These are phyloP conservation scores for Pythium aristosporum DNA, from an alignment of 352 stramenopile genomes.

Conservation along the genomic window DNA sequence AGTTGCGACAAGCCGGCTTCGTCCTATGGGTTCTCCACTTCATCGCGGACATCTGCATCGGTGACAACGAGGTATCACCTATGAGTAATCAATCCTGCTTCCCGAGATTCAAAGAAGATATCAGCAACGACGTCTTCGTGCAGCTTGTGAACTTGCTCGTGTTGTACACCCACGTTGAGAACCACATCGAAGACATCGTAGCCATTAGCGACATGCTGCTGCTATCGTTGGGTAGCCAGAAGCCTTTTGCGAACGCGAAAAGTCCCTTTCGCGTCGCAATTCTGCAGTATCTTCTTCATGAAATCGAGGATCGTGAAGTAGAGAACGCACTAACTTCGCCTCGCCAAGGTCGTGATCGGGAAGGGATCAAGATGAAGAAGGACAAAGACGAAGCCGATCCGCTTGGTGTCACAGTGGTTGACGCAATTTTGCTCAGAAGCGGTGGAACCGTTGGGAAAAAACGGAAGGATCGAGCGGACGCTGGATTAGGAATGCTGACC, in stretches of 20 bases:
- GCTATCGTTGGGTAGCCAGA: conserved; percentile 38
- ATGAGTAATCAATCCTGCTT: conserved; percentile 52
- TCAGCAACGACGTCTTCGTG: conserved; percentile 47
- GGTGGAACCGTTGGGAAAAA: conserved; percentile 6
- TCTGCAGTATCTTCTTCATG: conserved; percentile 26
- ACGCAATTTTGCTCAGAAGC: conserved; percentile 16
- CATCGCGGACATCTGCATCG: conserved; percentile 50
- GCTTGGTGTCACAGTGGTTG: conserved; percentile 13
- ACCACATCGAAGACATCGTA: conserved; percentile 50
- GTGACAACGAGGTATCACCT: conserved; percentile 32
- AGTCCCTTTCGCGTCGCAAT: conserved; percentile 23
- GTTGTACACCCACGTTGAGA: conserved; percentile 56
- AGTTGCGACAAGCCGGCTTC: conserved; percentile 53
- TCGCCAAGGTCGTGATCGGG: background rate
- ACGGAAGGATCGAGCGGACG: conserved; percentile 21
- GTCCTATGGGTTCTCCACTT: conserved; percentile 60
- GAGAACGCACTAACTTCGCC: background rate
- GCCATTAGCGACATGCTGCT: conserved; percentile 45
- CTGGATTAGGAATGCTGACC: background rate
- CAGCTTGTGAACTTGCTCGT: conserved; percentile 41
- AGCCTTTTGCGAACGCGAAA: conserved; percentile 6
- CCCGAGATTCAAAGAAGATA: conserved; percentile 42
- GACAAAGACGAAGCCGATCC: conserved; percentile 17
- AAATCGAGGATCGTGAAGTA: conserved; percentile 14
- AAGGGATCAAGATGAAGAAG: conserved; percentile 10